Conservation (phyloP, 2,329 filamentous ascomycete genomes). For the Metarhizium guizhouense region DNA sequence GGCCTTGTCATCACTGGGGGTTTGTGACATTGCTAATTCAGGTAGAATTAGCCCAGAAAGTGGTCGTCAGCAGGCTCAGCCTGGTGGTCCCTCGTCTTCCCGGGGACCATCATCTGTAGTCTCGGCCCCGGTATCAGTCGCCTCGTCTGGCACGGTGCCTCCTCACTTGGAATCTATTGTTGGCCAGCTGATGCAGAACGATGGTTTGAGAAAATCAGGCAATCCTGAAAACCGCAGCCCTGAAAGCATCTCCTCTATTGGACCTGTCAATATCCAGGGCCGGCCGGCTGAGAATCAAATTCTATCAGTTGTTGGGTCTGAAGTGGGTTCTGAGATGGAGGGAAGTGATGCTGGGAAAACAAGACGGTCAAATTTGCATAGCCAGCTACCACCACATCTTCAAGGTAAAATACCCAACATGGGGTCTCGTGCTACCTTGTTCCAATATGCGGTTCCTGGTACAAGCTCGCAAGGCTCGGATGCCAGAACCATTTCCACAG, state of each 20-base stretch:
- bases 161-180: not conserved
- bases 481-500: conserved; percentile 18
- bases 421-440: not conserved
- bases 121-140: not conserved
- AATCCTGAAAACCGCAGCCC: not conserved
- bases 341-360: not conserved
- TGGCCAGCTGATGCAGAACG: not conserved
- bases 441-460: not conserved
- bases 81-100: not conserved
- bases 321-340: not conserved
- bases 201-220: not conserved
- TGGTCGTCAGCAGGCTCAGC: too few species aligned
- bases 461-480: not conserved
- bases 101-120: not conserved
- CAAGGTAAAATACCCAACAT: not conserved
- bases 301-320: not conserved
- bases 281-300: not conserved
- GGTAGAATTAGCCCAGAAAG: too few species aligned
- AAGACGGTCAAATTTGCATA: not conserved
- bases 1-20: conserved; percentile 3
- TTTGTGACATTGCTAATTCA: not conserved
- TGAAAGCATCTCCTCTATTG: not conserved
- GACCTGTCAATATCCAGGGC: not conserved
- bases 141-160: not conserved
- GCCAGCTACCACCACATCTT: not conserved